A percentile compares a stretch with the other conserved stretches of the same genome.
These are phyloP conservation scores for Chaetomidium leptoderma DNA, from an alignment of 495 filamentous ascomycete species.

Conservation along the genomic window DNA sequence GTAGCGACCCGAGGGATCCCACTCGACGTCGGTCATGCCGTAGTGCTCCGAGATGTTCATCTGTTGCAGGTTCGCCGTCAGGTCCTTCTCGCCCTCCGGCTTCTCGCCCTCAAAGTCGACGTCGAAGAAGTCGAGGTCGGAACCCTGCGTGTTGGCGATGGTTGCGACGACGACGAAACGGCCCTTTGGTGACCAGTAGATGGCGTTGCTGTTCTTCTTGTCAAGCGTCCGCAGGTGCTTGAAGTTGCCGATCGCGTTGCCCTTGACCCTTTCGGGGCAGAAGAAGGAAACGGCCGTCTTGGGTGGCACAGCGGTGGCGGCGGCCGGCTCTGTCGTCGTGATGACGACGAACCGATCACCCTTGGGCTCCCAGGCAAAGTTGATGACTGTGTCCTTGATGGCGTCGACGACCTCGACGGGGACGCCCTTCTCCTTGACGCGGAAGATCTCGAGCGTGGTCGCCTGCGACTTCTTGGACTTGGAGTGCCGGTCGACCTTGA, in stretches of 20 bases:
- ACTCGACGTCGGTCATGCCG: slow-evolving; percentile 94
- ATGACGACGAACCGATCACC: slow-evolving; percentile 96
- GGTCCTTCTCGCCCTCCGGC: slow-evolving; percentile 83
- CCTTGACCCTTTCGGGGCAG: slow-evolving; percentile 88
- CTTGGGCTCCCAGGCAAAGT: slow-evolving; percentile 98
- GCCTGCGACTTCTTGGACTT: slow-evolving; percentile 97
- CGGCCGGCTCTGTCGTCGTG: slow-evolving; percentile 79
- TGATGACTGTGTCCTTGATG: slow-evolving; percentile 96
- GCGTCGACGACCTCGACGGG: slow-evolving; percentile 96
- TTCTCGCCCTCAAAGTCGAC: slow-evolving; percentile 97
- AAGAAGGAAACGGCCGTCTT: slow-evolving; percentile 96
- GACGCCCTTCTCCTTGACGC: slow-evolving; percentile 90
- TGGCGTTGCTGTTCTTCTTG: slow-evolving; percentile 98
- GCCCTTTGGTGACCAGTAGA: slow-evolving; percentile 98
- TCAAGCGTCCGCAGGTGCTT: slow-evolving; percentile 88
- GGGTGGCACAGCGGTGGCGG: slow-evolving; percentile 73
- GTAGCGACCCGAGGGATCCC: slow-evolving; percentile 94
- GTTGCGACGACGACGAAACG: slow-evolving; percentile 91
- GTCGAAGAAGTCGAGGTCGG: slow-evolving; percentile 96
- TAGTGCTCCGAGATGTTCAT: slow-evolving; percentile 94
- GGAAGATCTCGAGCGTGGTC: slow-evolving; percentile 97
- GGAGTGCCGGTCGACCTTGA: slow-evolving; percentile 97
- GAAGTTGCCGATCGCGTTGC: slow-evolving; percentile 76
- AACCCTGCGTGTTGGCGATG: slow-evolving; percentile 84
- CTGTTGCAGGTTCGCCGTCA: slow-evolving; percentile 87